phyloP scores from a whole-genome alignment of 2,329 filamentous ascomycete species.

The Zymoseptoria passerinii region DNA sequence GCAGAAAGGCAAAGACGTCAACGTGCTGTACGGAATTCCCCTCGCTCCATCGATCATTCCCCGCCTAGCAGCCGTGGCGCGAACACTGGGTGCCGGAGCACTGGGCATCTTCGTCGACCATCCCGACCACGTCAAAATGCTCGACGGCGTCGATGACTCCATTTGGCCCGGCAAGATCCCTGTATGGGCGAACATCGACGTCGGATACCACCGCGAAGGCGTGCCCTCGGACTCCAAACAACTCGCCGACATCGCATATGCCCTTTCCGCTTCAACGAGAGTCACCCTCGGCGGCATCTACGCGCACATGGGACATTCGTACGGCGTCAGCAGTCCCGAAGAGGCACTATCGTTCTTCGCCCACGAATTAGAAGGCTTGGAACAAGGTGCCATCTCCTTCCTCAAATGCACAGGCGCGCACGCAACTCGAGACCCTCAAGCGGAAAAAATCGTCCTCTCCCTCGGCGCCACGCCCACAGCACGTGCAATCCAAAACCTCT shows the following conservation, averaged over 20 bases:
- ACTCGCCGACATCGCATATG: constrained; percentile 42
- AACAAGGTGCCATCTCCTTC: constrained; percentile 37
- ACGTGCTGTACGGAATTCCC: constrained; percentile 67
- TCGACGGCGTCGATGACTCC: constrained; percentile 36
- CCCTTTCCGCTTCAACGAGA: constrained; percentile 39
- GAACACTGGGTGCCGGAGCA: constrained; percentile 46
- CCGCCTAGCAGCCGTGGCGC: constrained; percentile 51
- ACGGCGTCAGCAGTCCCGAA: constrained; percentile 46
- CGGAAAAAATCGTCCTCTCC: constrained; percentile 47
- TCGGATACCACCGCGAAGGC: constrained; percentile 64
- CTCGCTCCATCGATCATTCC: constrained; percentile 52
- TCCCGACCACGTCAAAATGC: constrained; percentile 48
- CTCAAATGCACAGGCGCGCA: constrained; percentile 19
- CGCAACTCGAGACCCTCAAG: constrained; percentile 5
- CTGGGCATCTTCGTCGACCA: constrained; percentile 65
- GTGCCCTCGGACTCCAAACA: constrained; percentile 44
- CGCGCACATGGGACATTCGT: constrained; percentile 65
- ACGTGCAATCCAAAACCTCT: constrained; percentile 55
- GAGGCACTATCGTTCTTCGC: constrained; percentile 53
- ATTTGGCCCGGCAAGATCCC: constrained; percentile 43
- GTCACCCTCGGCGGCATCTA: constrained; percentile 57
- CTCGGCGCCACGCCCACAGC: constrained; percentile 72
- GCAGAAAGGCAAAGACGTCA: constrained; percentile 46
- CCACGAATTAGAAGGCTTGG: constrained; percentile 51
- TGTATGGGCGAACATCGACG: constrained; percentile 67